Evolutionary conservation across 106 monocot species (phyloP), one percentile per base, ranked within the genome.

Genomic region (Hemerocallis citrina): DNA sequence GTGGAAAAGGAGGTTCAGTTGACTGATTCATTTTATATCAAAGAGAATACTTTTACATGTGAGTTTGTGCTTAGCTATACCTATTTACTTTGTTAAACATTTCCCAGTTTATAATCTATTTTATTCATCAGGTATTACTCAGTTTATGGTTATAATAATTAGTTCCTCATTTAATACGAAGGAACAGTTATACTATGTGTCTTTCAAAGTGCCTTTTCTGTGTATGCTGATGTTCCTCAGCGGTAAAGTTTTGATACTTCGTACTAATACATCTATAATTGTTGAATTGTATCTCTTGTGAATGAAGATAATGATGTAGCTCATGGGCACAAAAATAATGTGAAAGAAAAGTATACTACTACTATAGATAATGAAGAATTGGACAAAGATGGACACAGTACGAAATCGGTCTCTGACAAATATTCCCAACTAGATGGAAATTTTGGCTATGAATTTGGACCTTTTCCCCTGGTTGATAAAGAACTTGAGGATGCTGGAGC

Each of bases 11-110:
- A 79, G 22, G 1, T 27, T 35, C 69, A 70, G 44, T 59, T 73
- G 55, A 71, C 68, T 31, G 61, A 50, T 46, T 50, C 69, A 55
- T 76, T 44, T 73, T 11, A 59, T 49, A 35, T 35, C 37, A 58
- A 70, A 62, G 52, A 14, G n/a, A 37, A 31, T 69, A 10, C 59
- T 36, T 43, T 59, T 51, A 34, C 72, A 63, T 60, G 85, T 85
- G 62, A 78, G 74, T 75, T 40, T 55, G 37, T 62, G 28, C 15
- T 59, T 14, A 6, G 37, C 0, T 24, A 21, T 52, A 52, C 27
- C 22, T 52, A 12, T 21, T 52, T 9, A 16, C 19, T n/a, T n/a
- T n/a, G n/a, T n/a, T n/a, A n/a, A n/a, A n/a, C n/a, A 38, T 5
- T 38, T 11, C 37, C 11, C 11, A 6, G 37, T 6, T 38, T 11